Conservation (phyloP, 73 alveolate genomes). For the Uronychia binucleata region DNA sequence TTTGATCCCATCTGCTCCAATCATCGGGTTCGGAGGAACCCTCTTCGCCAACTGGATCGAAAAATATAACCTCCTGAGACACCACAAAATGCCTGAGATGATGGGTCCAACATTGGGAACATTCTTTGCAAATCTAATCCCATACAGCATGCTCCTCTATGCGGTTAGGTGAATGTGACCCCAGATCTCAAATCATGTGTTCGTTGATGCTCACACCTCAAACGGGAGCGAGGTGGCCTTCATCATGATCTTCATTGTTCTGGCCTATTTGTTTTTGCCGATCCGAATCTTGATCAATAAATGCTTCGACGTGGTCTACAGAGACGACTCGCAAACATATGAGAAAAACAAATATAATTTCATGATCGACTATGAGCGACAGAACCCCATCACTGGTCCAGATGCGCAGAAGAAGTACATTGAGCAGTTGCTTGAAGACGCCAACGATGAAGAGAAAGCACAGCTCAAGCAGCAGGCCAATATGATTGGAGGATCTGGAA, state of each 20-base stretch:
- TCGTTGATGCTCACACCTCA: not conserved
- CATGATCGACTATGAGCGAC: slow-evolving; percentile 61
- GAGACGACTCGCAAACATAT: slow-evolving; percentile 12
- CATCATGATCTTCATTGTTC: slow-evolving; percentile 10
- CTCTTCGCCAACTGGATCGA: slow-evolving; percentile 55
- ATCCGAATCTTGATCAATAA: slow-evolving; percentile 12
- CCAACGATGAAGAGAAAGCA: not conserved
- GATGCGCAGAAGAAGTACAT: slow-evolving; percentile 15
- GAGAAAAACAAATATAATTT: slow-evolving; percentile 10
- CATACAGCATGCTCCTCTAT: slow-evolving; percentile 33
- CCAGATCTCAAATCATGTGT: not conserved
- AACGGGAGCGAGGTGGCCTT: not conserved
- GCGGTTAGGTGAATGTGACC: too few relatives aligned
- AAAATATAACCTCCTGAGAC: slow-evolving; percentile 43
- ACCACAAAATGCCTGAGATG: slow-evolving; percentile 54
- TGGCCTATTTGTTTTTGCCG: slow-evolving; percentile 34
- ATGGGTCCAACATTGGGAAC: slow-evolving; percentile 49
- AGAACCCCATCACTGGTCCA: slow-evolving; percentile 57
- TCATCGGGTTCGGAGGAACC: slow-evolving; percentile 45
- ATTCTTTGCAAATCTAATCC: slow-evolving; percentile 43
- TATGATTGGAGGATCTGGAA: not conserved
- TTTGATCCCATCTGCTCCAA: slow-evolving; percentile 52
- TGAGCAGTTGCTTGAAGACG: not conserved
- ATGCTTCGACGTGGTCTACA: slow-evolving; percentile 7
- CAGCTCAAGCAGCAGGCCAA: not conserved